Evolutionary conservation across 2,329 filamentous ascomycete genomes (phyloP).

Genomic region (Calonectria multiphialidica): DNA sequence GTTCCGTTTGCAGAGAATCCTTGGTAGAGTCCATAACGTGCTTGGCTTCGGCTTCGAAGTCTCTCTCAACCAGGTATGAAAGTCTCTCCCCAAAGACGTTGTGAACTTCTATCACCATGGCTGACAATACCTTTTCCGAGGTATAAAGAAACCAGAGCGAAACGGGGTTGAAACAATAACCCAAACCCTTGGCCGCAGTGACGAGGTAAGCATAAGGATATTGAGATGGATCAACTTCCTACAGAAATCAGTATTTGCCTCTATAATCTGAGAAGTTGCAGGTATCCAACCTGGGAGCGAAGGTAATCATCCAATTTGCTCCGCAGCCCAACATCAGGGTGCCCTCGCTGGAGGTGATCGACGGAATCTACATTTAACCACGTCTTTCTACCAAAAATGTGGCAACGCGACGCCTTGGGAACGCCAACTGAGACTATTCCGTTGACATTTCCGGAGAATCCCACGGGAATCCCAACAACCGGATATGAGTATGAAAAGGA

Average conservation of each 20-base stretch:
- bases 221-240: conserved; percentile 69
- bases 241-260: conserved; percentile 31
- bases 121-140: conserved; percentile 64
- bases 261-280: neutral
- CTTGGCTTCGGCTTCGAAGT: conserved; percentile 40
- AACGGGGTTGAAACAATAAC: conserved; percentile 80
- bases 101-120: conserved; percentile 80
- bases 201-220: conserved; percentile 79
- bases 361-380: conserved; percentile 72
- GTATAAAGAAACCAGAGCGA: conserved; percentile 86
- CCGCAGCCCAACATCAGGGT: conserved; percentile 64
- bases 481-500: conserved; percentile 80
- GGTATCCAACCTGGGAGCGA: conserved; percentile 61
- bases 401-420: conserved; percentile 36
- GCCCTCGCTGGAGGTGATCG: conserved; percentile 72
- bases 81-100: conserved; percentile 82
- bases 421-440: conserved; percentile 65
- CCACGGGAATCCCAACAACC: conserved; percentile 75
- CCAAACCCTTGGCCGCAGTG: conserved; percentile 76
- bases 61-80: conserved; percentile 45
- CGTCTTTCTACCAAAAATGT: conserved; percentile 42
- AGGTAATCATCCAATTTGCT: conserved; percentile 74
- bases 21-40: conserved; percentile 9
- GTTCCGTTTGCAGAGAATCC: neutral
- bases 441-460: conserved; percentile 67